A percentile compares a stretch with the other conserved stretches of the same genome.
phyloP scores from a whole-genome alignment of 73 alveolate species.

The Effrenium voratum region DNA sequence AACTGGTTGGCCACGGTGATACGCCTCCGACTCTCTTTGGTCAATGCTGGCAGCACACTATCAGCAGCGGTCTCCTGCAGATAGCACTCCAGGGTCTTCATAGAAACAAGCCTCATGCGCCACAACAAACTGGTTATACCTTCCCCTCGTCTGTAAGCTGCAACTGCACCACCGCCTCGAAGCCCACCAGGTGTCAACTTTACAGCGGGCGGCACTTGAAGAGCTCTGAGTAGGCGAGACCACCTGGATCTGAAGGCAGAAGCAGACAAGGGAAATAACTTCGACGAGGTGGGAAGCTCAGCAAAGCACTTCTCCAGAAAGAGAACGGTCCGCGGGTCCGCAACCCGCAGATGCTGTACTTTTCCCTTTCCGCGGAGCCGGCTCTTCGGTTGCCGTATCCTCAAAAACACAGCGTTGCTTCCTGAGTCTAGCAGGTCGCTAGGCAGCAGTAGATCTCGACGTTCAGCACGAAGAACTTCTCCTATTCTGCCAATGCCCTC shows the following conservation, averaged over 20 bases:
- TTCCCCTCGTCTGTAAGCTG: not conserved
- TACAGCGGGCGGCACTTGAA: not conserved
- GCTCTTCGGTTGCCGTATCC: not conserved
- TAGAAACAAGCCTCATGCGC: not conserved
- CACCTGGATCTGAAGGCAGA: not conserved
- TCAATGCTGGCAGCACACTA: not conserved
- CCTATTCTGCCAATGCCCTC: conserved; percentile 8
- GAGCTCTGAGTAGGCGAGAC: not conserved
- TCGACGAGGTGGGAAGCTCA: no score
- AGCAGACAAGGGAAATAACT: conserved; percentile 15
- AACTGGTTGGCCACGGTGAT: not conserved
- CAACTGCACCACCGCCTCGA: conserved; percentile 36
- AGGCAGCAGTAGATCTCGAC: not conserved
- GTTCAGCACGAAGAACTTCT: not conserved
- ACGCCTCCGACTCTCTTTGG: not conserved
- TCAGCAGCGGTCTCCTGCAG: conserved; percentile 41
- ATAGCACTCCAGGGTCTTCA: not conserved
- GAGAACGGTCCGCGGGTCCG: not conserved
- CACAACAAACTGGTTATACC: not conserved
- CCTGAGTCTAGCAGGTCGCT: not conserved
- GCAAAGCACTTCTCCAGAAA: not conserved
- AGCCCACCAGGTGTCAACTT: not conserved
- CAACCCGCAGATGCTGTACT: not conserved
- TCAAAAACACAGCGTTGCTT: not conserved
- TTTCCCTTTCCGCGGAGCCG: not conserved